Percentiles rank a stretch among this genome's conserved stretches.
These are phyloP conservation scores for Pisolithus sp. DNA, from an alignment of 768 basidiomycete genomes.

Conservation along the genomic window DNA sequence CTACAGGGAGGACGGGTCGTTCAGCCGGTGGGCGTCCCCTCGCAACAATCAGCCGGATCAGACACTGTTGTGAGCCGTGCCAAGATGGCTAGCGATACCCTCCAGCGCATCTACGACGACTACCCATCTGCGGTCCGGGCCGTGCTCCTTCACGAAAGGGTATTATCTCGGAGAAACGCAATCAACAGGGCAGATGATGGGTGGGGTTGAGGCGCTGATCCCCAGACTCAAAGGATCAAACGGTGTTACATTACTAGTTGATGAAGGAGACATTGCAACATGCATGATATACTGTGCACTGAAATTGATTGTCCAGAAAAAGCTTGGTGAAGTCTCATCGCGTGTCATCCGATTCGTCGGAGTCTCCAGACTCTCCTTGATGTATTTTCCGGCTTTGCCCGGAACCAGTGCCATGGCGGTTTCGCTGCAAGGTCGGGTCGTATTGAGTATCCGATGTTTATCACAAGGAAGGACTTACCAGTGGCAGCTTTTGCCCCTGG, in stretches of 20 bases:
- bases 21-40: constrained; percentile 30
- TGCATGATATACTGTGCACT: constrained; percentile 14
- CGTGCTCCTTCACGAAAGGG: constrained; percentile 30
- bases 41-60: constrained; percentile 17
- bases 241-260: constrained; percentile 20
- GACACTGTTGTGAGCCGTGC: constrained; percentile 14
- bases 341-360: constrained; percentile 62
- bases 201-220: constrained; percentile 12
- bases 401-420: constrained; percentile 62
- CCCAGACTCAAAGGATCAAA: constrained; percentile 6
- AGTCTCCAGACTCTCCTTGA: constrained; percentile 53
- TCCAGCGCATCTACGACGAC: constrained; percentile 40
- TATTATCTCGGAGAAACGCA: constrained; percentile 21
- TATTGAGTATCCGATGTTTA: constrained; percentile 15
- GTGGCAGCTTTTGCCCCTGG: constrained; percentile 83
- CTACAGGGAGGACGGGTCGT: constrained; percentile 47
- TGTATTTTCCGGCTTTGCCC: constrained; percentile 53
- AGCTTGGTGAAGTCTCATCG: constrained; percentile 16
- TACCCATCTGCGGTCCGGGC: constrained; percentile 42
- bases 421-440: constrained; percentile 48
- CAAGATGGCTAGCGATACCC: constrained; percentile 33
- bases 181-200: constrained; percentile 5
- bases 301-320: constrained; percentile 7
- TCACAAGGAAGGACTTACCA: constrained; percentile 42
- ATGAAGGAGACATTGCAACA: constrained; percentile 15